phyloP scores from a whole-genome alignment of 345 rosid genomes.

The Melastoma malabathricum region DNA sequence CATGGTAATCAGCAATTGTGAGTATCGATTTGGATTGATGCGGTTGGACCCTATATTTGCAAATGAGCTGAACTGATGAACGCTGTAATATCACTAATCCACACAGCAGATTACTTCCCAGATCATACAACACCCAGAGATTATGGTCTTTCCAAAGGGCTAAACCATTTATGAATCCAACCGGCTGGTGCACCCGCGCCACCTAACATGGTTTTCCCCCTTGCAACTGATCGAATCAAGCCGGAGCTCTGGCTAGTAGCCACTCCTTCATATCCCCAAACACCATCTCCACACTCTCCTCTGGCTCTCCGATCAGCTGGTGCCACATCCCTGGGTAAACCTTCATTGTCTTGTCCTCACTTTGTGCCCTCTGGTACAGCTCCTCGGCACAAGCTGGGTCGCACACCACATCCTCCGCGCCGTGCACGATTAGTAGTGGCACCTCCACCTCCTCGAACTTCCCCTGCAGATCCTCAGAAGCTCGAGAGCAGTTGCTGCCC shows the following conservation, averaged over 20 bases:
- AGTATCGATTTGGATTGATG: too few relatives aligned
- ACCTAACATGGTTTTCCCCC: neutral
- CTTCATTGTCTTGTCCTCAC: constrained; percentile 56
- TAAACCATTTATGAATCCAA: too few relatives aligned
- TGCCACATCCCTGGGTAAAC: constrained; percentile 82
- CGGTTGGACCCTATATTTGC: too few relatives aligned
- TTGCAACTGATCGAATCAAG: neutral
- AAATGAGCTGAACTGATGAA: too few relatives aligned
- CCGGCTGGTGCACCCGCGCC: too few relatives aligned
- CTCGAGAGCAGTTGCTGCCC: constrained; percentile 85
- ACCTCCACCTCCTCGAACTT: constrained; percentile 74
- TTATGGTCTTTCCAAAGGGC: too few relatives aligned
- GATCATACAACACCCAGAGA: too few relatives aligned
- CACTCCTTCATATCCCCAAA: constrained; percentile 65
- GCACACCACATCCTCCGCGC: constrained; percentile 66
- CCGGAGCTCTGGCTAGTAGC: constrained; percentile 41
- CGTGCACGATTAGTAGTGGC: constrained; percentile 70
- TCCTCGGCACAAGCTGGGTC: constrained; percentile 66
- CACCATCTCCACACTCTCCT: constrained; percentile 51
- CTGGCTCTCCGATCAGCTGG: constrained; percentile 75
- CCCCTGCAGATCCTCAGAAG: constrained; percentile 53
- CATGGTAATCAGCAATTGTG: too few relatives aligned
- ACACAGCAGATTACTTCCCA: too few relatives aligned
- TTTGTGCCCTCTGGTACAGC: constrained; percentile 48
- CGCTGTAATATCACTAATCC: too few relatives aligned